Evolutionary conservation across 2,329 filamentous ascomycete species (phyloP).

Genomic region (Ophiosphaerella herpotricha): DNA sequence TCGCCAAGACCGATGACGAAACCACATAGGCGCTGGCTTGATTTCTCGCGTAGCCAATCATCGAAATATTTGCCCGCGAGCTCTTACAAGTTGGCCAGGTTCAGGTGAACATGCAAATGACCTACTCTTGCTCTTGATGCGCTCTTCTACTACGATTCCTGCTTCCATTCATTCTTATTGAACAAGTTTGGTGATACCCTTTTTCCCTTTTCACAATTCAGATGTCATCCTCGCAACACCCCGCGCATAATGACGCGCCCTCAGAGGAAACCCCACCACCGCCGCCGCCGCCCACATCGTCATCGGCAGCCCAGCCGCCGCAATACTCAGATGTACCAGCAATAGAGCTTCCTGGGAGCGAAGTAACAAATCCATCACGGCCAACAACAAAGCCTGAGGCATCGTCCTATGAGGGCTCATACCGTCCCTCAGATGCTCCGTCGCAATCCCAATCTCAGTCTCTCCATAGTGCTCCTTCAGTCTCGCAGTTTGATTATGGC

Average conservation of each 20-base stretch:
- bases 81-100: too few relatives aligned
- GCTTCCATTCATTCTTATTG: not conserved
- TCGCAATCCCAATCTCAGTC: slow-evolving; percentile 5
- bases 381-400: slow-evolving; percentile 28
- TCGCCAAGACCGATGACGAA: slow-evolving; percentile 14
- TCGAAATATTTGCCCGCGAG: too few relatives aligned
- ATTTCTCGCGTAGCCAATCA: slow-evolving; percentile 5
- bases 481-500: slow-evolving; percentile 13
- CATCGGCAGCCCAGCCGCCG: slow-evolving; percentile 11
- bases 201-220: slow-evolving; percentile 1
- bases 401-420: slow-evolving; percentile 33
- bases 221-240: slow-evolving; percentile 29
- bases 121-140: slow-evolving; percentile 1
- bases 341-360: slow-evolving; percentile 15
- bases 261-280: slow-evolving; percentile 25
- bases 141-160: not conserved
- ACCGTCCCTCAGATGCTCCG: slow-evolving; percentile 27
- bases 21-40: too few relatives aligned
- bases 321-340: slow-evolving; percentile 8
- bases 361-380: slow-evolving; percentile 8
- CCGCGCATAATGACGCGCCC: slow-evolving; percentile 18
- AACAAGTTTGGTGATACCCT: slow-evolving; percentile 1
- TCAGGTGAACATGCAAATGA: slow-evolving; percentile 2
- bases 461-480: slow-evolving; percentile 10
- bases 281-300: not conserved